phyloP scores from a whole-genome alignment of 495 filamentous ascomycete species.

The Chaetomidium leptoderma region DNA sequence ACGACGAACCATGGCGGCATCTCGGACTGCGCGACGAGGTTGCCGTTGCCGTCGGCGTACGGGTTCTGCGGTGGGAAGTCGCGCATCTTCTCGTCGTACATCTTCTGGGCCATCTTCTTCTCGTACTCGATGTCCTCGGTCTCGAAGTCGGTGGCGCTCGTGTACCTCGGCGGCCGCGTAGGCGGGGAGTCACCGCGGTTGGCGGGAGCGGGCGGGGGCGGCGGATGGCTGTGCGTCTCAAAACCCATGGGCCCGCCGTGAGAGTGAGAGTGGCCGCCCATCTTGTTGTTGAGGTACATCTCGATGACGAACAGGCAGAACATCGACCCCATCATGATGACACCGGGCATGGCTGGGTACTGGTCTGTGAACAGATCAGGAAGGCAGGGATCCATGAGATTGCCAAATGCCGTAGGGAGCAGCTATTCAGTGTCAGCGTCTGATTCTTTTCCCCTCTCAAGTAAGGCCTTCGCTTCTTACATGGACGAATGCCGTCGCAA shows the following conservation, averaged over 20 bases:
- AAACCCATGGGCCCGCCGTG: constrained; percentile 48
- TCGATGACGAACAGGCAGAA: constrained; percentile 55
- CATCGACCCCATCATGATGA: constrained; percentile 56
- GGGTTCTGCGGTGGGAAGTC: constrained; percentile 16
- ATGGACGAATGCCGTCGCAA: constrained; percentile 68
- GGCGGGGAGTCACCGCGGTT: constrained; percentile 12
- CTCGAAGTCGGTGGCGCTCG: constrained; percentile 30
- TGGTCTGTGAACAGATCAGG: constrained; percentile 51
- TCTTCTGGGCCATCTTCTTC: constrained; percentile 40
- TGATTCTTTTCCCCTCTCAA: background rate
- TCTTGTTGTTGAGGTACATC: constrained; percentile 51
- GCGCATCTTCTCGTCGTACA: constrained; percentile 33
- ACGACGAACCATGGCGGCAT: constrained; percentile 54
- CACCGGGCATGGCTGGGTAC: constrained; percentile 57
- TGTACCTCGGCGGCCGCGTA: constrained; percentile 29
- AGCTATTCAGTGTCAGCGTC: constrained; percentile 32
- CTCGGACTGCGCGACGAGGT: constrained; percentile 36
- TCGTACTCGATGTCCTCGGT: constrained; percentile 36
- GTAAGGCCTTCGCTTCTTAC: constrained; percentile 36
- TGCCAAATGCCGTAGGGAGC: constrained; percentile 54
- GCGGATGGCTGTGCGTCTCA: constrained; percentile 25
- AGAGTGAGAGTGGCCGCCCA: constrained; percentile 35
- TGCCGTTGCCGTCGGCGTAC: constrained; percentile 28
- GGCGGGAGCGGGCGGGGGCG: background rate
- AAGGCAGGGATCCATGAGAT: constrained; percentile 55